These are phyloP conservation scores for Wilhelminamyces savonicus DNA, from an alignment of 805 yeast species.

Conservation along the genomic window DNA sequence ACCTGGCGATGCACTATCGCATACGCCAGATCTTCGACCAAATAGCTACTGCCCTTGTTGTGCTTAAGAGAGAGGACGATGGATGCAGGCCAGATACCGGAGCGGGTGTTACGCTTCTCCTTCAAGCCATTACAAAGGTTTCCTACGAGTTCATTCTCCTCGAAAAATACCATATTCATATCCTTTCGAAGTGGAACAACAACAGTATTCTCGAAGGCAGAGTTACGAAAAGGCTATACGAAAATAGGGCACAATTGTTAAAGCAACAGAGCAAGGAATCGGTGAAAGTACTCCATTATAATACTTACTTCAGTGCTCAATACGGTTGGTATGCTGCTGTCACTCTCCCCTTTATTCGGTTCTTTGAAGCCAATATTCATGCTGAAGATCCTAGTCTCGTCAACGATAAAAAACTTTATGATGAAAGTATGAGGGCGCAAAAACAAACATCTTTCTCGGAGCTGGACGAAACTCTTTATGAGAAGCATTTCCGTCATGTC, in stretches of 20 bases:
- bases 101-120: constrained; percentile 10
- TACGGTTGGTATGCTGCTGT: constrained; percentile 33
- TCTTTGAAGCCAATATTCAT: constrained; percentile 26
- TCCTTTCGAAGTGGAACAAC: constrained; percentile 25
- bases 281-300: constrained; percentile 28
- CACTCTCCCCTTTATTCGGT: constrained; percentile 29
- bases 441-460: constrained; percentile 1
- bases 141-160: constrained; percentile 33
- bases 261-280: constrained; percentile 11
- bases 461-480: constrained; percentile 4
- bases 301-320: constrained; percentile 25
- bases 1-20: constrained; percentile 20
- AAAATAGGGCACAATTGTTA: constrained; percentile 12
- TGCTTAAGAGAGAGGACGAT: constrained; percentile 20
- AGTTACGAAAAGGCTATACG: constrained; percentile 16
- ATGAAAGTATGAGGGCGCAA: background rate
- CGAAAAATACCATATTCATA: constrained; percentile 34
- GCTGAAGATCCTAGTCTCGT: constrained; percentile 17
- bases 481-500: constrained; percentile 4
- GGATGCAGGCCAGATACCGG: constrained; percentile 13
- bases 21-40: constrained; percentile 19
- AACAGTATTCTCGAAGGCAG: constrained; percentile 25
- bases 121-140: constrained; percentile 28
- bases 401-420: constrained; percentile 4
- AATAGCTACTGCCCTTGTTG: constrained; percentile 20